Conservation (phyloP, 306 rosid genomes). For the Benincasa hispida region DNA sequence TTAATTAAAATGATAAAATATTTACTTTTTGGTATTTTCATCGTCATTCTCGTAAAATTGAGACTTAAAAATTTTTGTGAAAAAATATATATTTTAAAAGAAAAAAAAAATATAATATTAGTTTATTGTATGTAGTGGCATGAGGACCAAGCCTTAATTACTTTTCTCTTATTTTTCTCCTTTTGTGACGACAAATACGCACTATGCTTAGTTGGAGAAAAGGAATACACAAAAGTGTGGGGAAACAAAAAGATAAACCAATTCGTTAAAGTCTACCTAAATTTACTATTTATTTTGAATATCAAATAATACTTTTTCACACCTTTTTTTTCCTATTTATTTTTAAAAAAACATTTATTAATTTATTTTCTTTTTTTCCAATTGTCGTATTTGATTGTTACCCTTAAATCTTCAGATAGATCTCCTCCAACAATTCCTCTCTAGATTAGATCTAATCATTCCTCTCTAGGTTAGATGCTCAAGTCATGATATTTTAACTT, state of each 20-base stretch:
- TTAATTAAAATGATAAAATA: no score
- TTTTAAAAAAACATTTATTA: not conserved
- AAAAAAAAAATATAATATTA: no score
- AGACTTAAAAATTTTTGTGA: no score
- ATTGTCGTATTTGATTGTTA: not conserved
- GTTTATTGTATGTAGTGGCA: no score
- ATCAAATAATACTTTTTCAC: not conserved
- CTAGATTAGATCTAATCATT: not conserved
- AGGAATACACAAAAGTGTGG: not conserved
- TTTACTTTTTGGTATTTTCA: no score
- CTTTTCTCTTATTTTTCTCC: not conserved
- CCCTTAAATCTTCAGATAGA: not conserved
- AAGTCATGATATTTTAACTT: not conserved
- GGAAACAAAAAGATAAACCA: not conserved
- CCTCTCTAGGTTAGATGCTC: not conserved
- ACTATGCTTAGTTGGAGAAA: not conserved
- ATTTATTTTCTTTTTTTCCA: not conserved
- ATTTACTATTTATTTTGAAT: conserved; percentile 1
- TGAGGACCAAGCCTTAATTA: no score
- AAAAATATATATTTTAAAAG: no score
- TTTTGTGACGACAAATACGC: not conserved
- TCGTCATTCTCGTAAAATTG: no score
- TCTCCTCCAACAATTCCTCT: not conserved
- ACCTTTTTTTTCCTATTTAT: no score
- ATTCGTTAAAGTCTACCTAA: not conserved